Evolutionary conservation across 306 rosid species (phyloP), one percentile per base, ranked within the genome.

Genomic region (Vicia faba): DNA sequence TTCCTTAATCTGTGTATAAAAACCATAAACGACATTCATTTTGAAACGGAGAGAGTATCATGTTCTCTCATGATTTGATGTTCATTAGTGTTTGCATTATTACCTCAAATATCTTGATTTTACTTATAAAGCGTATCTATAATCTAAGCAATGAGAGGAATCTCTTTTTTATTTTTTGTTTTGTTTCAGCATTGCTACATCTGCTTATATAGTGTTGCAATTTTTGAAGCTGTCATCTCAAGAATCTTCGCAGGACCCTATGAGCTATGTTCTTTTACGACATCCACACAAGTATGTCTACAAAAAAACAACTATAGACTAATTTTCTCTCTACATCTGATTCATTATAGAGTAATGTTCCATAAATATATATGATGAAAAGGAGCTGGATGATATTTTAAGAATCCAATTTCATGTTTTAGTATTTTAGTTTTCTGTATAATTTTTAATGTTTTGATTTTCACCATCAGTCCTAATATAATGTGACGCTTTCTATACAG

Each of bases 221-320:
- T 66, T 89, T 41, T 69, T 74, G 82, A 86, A 84, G 88, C 81
- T 92, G 49, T 84, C 98, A 38, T 66, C 83, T 68, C 83, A 84
- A 82, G 88, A 89, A 73, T 79, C 84, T 53, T 79, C 78, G 29
- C 83, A 70, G 71, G 89, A 89, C 78, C 92, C 92, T 5, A 74
- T 92, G 71, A 82, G 72, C 68, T 63, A 84, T 77, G 85, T 80
- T 80, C 80, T 92, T 71, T 69, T 89, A 83, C 82, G 53, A 70
- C 73, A 84, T 80, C 55, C 86, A 44, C 71, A 70, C 84, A 85
- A 79, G 98, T 85, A 83, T 25, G 92, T 68, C 41, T 58, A 13
- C 64, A 63, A 44, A 69, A 70, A 11, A 69, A 63, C 49, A 73
- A 72, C 64, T 71, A 45, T 7, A 55, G 11, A 54, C 35, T 68